These are phyloP conservation scores for Neofusicoccum ribis DNA, from an alignment of 2,329 filamentous ascomycete genomes.

Conservation along the genomic window DNA sequence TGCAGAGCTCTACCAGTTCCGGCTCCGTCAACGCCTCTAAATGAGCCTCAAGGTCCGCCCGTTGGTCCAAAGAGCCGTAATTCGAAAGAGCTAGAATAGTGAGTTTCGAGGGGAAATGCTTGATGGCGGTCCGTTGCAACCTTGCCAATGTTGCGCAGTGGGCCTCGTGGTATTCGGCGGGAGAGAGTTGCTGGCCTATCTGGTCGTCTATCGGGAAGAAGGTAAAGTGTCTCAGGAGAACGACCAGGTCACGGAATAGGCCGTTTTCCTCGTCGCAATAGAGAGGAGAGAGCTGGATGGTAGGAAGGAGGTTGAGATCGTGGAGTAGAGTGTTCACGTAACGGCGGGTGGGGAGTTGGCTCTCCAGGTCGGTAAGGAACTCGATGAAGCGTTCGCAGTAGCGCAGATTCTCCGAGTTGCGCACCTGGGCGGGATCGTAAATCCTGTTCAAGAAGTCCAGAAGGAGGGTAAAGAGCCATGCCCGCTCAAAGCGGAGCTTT, in stretches of 20 bases:
- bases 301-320: slow-evolving; percentile 79
- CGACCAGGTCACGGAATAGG: slow-evolving; percentile 76
- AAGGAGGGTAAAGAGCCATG: slow-evolving; percentile 86
- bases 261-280: slow-evolving; percentile 73
- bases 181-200: slow-evolving; percentile 73
- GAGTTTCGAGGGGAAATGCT: slow-evolving; percentile 84
- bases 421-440: slow-evolving; percentile 49
- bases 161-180: slow-evolving; percentile 71
- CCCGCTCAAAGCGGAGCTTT: slow-evolving; percentile 83
- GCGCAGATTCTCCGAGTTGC: slow-evolving; percentile 57
- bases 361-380: slow-evolving; percentile 85
- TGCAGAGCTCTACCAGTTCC: slow-evolving; percentile 70
- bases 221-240: slow-evolving; percentile 82
- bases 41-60: slow-evolving; percentile 74
- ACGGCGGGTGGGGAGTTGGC: slow-evolving; percentile 87
- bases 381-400: slow-evolving; percentile 96
- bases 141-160: slow-evolving; percentile 77
- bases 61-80: slow-evolving; percentile 81
- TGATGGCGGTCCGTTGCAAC: slow-evolving; percentile 76
- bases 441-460: slow-evolving; percentile 78
- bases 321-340: slow-evolving; percentile 88
- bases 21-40: slow-evolving; percentile 71
- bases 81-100: slow-evolving; percentile 92
- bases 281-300: slow-evolving; percentile 75
- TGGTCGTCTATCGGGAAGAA: slow-evolving; percentile 91